Conservation (phyloP, 2,329 filamentous ascomycete species). For the Aulographum hederae region DNA sequence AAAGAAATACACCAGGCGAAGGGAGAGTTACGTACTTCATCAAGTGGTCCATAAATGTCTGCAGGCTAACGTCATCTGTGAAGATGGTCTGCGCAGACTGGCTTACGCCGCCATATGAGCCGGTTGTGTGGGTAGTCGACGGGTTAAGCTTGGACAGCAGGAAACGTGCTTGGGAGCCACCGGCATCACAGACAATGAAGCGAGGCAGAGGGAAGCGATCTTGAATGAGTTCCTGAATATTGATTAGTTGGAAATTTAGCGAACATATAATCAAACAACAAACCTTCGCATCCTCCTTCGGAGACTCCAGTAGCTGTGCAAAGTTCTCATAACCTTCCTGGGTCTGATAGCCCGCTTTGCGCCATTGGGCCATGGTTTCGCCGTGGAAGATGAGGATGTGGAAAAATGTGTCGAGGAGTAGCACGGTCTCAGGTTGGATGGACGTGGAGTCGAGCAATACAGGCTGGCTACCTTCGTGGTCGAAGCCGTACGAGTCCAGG, state of each 20-base stretch:
- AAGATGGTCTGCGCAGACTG: conserved; percentile 96
- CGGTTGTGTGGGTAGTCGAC: conserved; percentile 87
- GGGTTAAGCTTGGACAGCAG: conserved; percentile 93
- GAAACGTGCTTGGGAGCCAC: conserved; percentile 94
- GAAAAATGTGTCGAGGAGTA: conserved; percentile 96
- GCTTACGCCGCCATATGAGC: conserved; percentile 75
- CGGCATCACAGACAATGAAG: conserved; percentile 98
- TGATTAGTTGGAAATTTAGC: not conserved
- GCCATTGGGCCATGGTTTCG: conserved; percentile 94
- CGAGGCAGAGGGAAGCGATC: conserved; percentile 95
- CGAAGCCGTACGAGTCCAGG: conserved; percentile 90
- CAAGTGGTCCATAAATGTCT: conserved; percentile 98
- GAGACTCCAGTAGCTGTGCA: conserved; percentile 66
- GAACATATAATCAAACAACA: not conserved
- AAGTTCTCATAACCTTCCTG: conserved; percentile 98
- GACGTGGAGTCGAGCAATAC: conserved; percentile 94
- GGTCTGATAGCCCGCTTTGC: conserved; percentile 93
- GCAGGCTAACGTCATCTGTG: conserved; percentile 92
- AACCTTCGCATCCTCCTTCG: conserved; percentile 91
- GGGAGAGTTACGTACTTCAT: conserved; percentile 99
- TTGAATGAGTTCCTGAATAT: conserved; percentile 67
- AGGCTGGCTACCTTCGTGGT: conserved; percentile 79
- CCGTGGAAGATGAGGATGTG: conserved; percentile 99
- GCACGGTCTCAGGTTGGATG: conserved; percentile 83
- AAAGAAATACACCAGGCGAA: no score